These are phyloP conservation scores for Yamagishiella unicocca DNA, from an alignment of 139 green algal species.

Conservation along the genomic window DNA sequence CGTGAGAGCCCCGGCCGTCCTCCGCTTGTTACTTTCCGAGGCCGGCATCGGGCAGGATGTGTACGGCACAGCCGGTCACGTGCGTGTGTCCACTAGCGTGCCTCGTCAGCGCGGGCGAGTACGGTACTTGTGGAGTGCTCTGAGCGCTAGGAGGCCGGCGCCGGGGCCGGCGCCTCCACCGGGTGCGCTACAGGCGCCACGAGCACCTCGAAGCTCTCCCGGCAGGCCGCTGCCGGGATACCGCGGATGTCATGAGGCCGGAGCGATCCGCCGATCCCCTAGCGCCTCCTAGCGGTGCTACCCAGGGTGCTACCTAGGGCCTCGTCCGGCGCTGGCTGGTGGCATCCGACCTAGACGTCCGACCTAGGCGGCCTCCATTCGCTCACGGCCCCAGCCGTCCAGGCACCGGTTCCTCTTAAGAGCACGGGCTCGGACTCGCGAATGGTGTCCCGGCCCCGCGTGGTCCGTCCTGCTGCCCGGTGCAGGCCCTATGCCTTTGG, in stretches of 20 bases:
- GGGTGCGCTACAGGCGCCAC: too few relatives aligned
- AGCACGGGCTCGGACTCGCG: not conserved
- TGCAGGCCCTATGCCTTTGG: not conserved
- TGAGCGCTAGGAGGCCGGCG: too few relatives aligned
- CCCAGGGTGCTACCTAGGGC: not conserved
- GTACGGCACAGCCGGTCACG: not conserved
- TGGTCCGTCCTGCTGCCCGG: not conserved
- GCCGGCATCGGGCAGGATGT: too few relatives aligned
- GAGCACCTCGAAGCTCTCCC: too few relatives aligned
- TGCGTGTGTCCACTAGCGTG: not conserved
- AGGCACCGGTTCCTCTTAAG: not conserved
- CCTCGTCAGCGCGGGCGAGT: not conserved
- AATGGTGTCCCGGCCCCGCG: not conserved
- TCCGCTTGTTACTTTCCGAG: too few relatives aligned
- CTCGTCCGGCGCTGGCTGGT: not conserved
- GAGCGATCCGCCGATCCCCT: too few relatives aligned
- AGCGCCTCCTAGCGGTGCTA: not conserved
- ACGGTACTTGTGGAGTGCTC: not conserved
- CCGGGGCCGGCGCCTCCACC: too few relatives aligned
- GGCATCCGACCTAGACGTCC: not conserved
- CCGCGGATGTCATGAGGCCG: too few relatives aligned
- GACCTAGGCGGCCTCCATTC: not conserved
- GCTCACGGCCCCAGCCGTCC: not conserved
- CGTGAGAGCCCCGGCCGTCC: too few relatives aligned
- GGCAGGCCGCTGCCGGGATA: too few relatives aligned